These are phyloP conservation scores for Alternaria panax DNA, from an alignment of 2,329 filamentous ascomycete genomes.

Conservation along the genomic window DNA sequence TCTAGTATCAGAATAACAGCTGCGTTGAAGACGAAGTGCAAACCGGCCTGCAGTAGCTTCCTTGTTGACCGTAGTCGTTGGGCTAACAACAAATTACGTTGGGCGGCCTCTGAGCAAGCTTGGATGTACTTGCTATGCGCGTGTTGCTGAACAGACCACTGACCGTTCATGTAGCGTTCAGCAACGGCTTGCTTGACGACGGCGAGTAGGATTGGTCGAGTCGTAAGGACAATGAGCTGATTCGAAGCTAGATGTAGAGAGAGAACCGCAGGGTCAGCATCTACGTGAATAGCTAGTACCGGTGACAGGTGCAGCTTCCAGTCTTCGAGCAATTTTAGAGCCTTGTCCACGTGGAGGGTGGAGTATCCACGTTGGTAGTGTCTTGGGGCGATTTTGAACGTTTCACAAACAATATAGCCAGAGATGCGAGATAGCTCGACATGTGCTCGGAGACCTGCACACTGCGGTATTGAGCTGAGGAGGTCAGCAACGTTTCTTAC, in stretches of 20 bases:
- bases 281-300: slow-evolving; percentile 16
- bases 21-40: slow-evolving; percentile 41
- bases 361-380: slow-evolving; percentile 12
- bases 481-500: slow-evolving; percentile 9
- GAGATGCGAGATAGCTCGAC: slow-evolving; percentile 34
- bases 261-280: slow-evolving; percentile 30
- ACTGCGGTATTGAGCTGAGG: slow-evolving; percentile 29
- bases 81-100: slow-evolving; percentile 30
- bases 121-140: slow-evolving; percentile 20
- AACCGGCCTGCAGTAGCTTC: slow-evolving; percentile 30
- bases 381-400: slow-evolving; percentile 32
- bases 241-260: slow-evolving; percentile 35
- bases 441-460: slow-evolving; percentile 33
- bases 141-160: slow-evolving; percentile 19
- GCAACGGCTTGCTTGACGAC: slow-evolving; percentile 35
- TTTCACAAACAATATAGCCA: slow-evolving; percentile 37
- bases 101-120: slow-evolving; percentile 28
- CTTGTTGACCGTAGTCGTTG: slow-evolving; percentile 18
- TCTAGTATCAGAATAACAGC: slow-evolving; percentile 35
- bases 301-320: slow-evolving; percentile 30
- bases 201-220: slow-evolving; percentile 33
- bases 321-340: slow-evolving; percentile 29
- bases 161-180: slow-evolving; percentile 22
- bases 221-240: slow-evolving; percentile 36
- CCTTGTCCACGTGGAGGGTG: slow-evolving; percentile 23